Percentiles rank a stretch among this genome's conserved stretches.
Evolutionary conservation across 306 rosid species (phyloP).

Genomic region (Castanea mollissima): DNA sequence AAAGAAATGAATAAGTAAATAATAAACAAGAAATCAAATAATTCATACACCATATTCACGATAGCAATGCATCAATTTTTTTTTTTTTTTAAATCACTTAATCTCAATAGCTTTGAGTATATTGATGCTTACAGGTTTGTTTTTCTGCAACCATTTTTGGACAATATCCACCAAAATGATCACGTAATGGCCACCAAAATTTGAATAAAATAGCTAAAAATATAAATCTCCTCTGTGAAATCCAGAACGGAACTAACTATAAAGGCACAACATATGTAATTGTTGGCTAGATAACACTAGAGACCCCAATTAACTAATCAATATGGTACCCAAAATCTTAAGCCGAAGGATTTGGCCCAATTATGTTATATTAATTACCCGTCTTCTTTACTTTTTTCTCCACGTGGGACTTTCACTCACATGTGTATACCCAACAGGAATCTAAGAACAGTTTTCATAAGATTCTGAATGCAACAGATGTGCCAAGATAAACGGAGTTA

Average conservation of each 20-base stretch:
- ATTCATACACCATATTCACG: conserved; percentile 3
- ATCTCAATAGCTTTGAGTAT: conserved; percentile 9
- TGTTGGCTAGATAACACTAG: too few species aligned
- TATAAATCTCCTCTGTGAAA: neutral
- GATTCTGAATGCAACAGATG: neutral
- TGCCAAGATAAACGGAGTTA: neutral
- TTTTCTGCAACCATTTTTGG: conserved; percentile 36
- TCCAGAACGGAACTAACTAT: neutral
- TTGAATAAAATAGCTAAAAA: neutral
- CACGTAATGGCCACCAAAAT: neutral
- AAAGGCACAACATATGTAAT: neutral
- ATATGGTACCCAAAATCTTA: too few species aligned
- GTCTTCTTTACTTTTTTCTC: too few species aligned
- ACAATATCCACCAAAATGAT: neutral
- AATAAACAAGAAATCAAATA: neutral
- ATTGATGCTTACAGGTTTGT: conserved; percentile 19
- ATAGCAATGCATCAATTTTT: neutral
- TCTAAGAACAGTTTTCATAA: neutral
- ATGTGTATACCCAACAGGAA: too few species aligned
- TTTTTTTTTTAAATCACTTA: neutral
- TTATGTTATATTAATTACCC: too few species aligned
- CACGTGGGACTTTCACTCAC: too few species aligned
- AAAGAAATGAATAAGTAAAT: neutral
- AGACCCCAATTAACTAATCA: too few species aligned
- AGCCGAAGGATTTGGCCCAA: too few species aligned